These are phyloP conservation scores for Meredithiella fracta DNA, from an alignment of 2,329 filamentous ascomycete genomes.

Conservation along the genomic window DNA sequence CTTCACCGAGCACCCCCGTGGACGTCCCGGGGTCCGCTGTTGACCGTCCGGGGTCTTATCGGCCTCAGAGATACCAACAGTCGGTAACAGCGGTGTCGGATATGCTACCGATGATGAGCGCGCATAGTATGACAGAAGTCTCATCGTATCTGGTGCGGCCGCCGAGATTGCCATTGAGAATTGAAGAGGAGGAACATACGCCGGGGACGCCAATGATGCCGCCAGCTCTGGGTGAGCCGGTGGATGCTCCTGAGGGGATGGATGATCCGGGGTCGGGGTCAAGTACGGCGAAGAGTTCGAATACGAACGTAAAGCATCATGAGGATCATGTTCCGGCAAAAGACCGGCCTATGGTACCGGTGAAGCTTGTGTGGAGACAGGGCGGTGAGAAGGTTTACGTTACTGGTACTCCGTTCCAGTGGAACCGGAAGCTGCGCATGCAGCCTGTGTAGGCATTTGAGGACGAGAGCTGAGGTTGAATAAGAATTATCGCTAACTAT, in stretches of 20 bases:
- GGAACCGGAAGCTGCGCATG: slow-evolving; percentile 85
- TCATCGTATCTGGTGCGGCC: slow-evolving; percentile 51
- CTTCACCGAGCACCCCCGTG: slow-evolving; percentile 7
- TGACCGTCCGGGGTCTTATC: slow-evolving; percentile 4
- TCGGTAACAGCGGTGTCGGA: slow-evolving; percentile 10
- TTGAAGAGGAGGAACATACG: slow-evolving; percentile 77
- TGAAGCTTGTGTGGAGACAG: slow-evolving; percentile 67
- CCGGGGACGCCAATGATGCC: slow-evolving; percentile 81
- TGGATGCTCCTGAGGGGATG: slow-evolving; percentile 31
- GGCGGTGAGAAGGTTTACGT: slow-evolving; percentile 86
- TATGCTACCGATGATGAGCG: slow-evolving; percentile 26
- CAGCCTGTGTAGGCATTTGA: slow-evolving; percentile 55
- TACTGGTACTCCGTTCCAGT: slow-evolving; percentile 92
- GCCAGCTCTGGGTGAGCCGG: slow-evolving; percentile 29
- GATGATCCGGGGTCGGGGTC: slow-evolving; percentile 28
- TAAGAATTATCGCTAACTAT: slow-evolving; percentile 5
- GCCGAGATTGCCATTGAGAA: slow-evolving; percentile 77
- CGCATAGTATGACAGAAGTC: slow-evolving; percentile 45
- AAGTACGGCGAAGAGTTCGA: slow-evolving; percentile 39
- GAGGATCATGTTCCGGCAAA: slow-evolving; percentile 38
- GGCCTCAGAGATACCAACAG: slow-evolving; percentile 10
- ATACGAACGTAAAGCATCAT: slow-evolving; percentile 30
- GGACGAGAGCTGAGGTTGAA: no score
- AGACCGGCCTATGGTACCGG: slow-evolving; percentile 64
- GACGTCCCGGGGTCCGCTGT: slow-evolving; percentile 11